Evolutionary conservation across 2,329 filamentous ascomycete species (phyloP).

Genomic region (Pyrenochaeta sp.): DNA sequence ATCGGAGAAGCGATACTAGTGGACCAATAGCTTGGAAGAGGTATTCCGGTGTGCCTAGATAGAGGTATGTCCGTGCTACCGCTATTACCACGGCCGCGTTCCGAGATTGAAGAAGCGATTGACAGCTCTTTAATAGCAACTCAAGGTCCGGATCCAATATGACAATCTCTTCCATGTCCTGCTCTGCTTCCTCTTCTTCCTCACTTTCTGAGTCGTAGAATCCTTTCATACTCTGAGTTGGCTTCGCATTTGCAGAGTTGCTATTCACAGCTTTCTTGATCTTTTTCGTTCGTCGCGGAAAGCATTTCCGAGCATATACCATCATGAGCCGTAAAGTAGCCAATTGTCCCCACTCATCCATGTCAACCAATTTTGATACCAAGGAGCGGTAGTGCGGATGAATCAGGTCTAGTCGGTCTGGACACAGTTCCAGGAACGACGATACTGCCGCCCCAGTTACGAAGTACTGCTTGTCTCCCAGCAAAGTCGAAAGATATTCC

Average conservation of each 20-base stretch:
- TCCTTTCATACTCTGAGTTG: conserved; percentile 63
- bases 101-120: conserved; percentile 86
- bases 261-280: conserved; percentile 61
- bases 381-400: conserved; percentile 88
- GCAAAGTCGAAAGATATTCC: conserved; percentile 78
- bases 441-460: conserved; percentile 94
- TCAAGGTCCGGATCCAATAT: conserved; percentile 83
- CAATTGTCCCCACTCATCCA: conserved; percentile 98
- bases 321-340: conserved; percentile 83
- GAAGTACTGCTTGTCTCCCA: conserved; percentile 94
- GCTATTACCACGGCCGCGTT: conserved; percentile 93
- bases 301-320: conserved; percentile 85
- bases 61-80: conserved; percentile 83
- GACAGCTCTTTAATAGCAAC: conserved; percentile 79
- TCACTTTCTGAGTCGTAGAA: conserved; percentile 73
- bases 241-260: conserved; percentile 41
- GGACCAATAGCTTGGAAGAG: conserved; percentile 80
- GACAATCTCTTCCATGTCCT: conserved; percentile 64
- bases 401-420: conserved; percentile 84
- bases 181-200: conserved; percentile 55
- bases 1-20: conserved; percentile 82
- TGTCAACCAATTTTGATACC: conserved; percentile 91
- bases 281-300: conserved; percentile 73
- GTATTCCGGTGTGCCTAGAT: conserved; percentile 82
- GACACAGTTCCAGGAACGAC: conserved; percentile 89